Percentiles rank a stretch among this genome's conserved stretches.
Conservation (phyloP, 2,329 filamentous ascomycete species). For the Conoideocrella luteorostrata region DNA sequence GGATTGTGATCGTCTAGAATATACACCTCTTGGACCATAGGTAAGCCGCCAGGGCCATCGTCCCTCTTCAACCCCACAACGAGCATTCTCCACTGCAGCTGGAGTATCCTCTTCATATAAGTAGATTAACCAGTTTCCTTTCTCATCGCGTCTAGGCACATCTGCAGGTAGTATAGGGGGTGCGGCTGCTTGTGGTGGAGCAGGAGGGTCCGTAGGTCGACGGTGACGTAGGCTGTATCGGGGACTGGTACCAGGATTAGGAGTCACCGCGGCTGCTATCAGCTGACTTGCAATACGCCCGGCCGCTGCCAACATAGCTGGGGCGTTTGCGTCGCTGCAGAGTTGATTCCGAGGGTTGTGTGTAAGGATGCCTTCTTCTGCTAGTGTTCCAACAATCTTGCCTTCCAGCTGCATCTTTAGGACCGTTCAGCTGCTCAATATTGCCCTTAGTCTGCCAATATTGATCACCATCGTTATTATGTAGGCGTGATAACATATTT, state of each 20-base stretch:
- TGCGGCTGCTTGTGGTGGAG: neutral
- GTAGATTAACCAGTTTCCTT: constrained; percentile 2
- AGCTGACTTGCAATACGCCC: too few species aligned
- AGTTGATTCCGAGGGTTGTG: neutral
- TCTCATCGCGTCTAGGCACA: constrained; percentile 1
- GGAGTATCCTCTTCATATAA: constrained; percentile 1
- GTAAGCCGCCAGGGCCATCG: neutral
- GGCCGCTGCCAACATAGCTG: neutral
- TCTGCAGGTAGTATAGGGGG: neutral
- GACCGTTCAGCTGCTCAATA: too few species aligned
- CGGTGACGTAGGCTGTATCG: neutral
- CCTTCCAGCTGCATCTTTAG: too few species aligned
- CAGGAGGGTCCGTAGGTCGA: neutral
- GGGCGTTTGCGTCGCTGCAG: neutral
- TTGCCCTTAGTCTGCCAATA: too few species aligned
- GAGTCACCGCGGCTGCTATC: neutral
- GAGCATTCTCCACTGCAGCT: constrained; percentile 3
- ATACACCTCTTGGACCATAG: neutral
- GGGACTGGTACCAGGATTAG: neutral
- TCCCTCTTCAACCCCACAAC: neutral
- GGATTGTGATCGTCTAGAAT: neutral
- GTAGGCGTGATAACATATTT: too few species aligned
- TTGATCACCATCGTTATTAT: too few species aligned
- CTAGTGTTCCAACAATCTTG: neutral
- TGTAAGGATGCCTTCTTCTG: neutral